A percentile compares a stretch with the other conserved stretches of the same genome.
Conservation (phyloP, 2,329 filamentous ascomycete species). For the Alternaria brassicae region DNA sequence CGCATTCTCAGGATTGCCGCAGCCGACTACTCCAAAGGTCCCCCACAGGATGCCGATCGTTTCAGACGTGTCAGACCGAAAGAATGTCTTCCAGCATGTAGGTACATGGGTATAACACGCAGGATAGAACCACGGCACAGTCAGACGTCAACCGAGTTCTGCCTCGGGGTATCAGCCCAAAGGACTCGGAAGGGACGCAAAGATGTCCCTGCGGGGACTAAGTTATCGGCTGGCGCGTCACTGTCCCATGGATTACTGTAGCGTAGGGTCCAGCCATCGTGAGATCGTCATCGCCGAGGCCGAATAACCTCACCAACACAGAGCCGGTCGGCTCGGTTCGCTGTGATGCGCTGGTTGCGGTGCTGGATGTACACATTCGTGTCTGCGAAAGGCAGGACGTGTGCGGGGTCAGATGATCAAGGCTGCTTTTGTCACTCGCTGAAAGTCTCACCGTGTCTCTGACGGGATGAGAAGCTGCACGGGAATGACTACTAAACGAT, state of each 20-base stretch:
- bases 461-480: neutral
- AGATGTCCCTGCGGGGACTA: slow-evolving; percentile 2
- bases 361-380: neutral
- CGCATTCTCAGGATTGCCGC: neutral
- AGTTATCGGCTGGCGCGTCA: slow-evolving; percentile 6
- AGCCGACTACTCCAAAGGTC: neutral
- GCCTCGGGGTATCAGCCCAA: neutral
- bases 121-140: neutral
- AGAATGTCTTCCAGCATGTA: neutral
- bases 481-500: slow-evolving; percentile 1
- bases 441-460: slow-evolving; percentile 4
- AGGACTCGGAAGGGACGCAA: neutral
- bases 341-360: neutral
- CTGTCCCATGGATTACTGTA: neutral
- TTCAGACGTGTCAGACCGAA: neutral
- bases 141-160: neutral
- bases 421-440: slow-evolving; percentile 3
- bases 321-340: neutral
- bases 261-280: slow-evolving; percentile 13
- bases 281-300: slow-evolving; percentile 9
- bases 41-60: neutral
- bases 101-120: neutral
- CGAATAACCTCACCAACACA: slow-evolving; percentile 2
- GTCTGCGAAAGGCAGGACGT: slow-evolving; percentile 1
- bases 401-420: slow-evolving; percentile 7